Percentiles rank a stretch among this genome's conserved stretches.
These are phyloP conservation scores for Asterionellopsis glacialis DNA, from an alignment of 108 stramenopile genomes.

Conservation along the genomic window DNA sequence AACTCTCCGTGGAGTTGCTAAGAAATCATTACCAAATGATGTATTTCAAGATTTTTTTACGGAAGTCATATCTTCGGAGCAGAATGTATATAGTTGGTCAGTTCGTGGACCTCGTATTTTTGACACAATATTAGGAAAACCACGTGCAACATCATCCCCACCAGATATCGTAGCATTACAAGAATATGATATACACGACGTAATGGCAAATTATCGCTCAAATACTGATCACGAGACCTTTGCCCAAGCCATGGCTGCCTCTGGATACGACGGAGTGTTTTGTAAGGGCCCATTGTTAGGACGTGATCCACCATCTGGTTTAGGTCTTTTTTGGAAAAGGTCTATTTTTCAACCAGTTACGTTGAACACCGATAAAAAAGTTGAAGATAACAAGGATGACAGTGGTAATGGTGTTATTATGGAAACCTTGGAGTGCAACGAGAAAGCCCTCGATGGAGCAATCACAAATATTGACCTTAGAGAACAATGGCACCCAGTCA, in stretches of 20 bases:
- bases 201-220: slow-evolving; percentile 2
- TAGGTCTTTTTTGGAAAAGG: slow-evolving; percentile 18
- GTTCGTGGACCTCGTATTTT: slow-evolving; percentile 11
- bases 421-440: slow-evolving; percentile 7
- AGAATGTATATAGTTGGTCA: slow-evolving; percentile 10
- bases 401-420: background rate
- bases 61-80: slow-evolving; percentile 4
- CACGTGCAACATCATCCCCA: background rate
- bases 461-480: too few relatives aligned
- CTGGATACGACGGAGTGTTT: slow-evolving; percentile 17
- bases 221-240: slow-evolving; percentile 3
- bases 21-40: background rate
- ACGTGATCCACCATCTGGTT: slow-evolving; percentile 9
- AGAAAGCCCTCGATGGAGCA: too few relatives aligned
- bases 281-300: slow-evolving; percentile 10
- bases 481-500: too few relatives aligned
- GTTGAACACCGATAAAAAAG: too few relatives aligned
- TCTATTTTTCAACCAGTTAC: slow-evolving; percentile 4
- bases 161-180: slow-evolving; percentile 15
- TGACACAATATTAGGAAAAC: background rate
- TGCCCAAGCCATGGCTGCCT: slow-evolving; percentile 7
- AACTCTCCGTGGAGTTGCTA: too few relatives aligned
- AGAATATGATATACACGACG: slow-evolving; percentile 18
- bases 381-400: too few relatives aligned
- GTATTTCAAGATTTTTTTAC: slow-evolving; percentile 4